Evolutionary conservation across 768 basidiomycete genomes (phyloP).

Genomic region (Auricularia sp.): DNA sequence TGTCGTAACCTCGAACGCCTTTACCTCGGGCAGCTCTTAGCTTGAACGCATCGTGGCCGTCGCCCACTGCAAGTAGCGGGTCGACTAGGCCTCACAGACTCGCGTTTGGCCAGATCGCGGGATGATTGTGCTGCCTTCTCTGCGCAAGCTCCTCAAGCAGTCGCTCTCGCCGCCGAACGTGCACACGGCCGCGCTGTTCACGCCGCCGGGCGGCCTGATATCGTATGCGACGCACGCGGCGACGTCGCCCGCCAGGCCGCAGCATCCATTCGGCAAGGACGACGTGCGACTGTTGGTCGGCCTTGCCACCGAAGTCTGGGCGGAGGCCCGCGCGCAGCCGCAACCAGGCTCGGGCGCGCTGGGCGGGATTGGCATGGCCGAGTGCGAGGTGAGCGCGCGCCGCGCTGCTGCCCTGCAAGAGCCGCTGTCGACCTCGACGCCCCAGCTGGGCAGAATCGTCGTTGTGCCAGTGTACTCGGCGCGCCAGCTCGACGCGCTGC

Average conservation of each 20-base stretch:
- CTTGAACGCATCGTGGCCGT: neutral
- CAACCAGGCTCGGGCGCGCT: neutral
- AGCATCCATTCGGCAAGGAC: neutral
- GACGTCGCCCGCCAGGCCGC: neutral
- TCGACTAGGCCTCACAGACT: neutral
- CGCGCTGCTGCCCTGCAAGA: neutral
- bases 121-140: constrained; percentile 62
- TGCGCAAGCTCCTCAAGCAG: constrained; percentile 56
- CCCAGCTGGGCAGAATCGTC: neutral
- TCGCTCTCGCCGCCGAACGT: constrained; percentile 44
- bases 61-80: neutral
- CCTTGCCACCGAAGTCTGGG: neutral
- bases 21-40: too few species aligned
- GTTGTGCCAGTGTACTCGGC: neutral
- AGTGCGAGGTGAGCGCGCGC: constrained; percentile 1
- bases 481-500: neutral
- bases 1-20: too few species aligned
- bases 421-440: neutral
- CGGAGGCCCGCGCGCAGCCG: neutral
- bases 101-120: neutral
- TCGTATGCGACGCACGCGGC: constrained; percentile 38
- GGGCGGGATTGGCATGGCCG: neutral
- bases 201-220: constrained; percentile 64
- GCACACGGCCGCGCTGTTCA: constrained; percentile 64
- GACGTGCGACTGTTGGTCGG: constrained; percentile 14